Base-by-base conservation (phyloP, 2,329 filamentous ascomycete species). In the Xylaria sp. region DNA sequence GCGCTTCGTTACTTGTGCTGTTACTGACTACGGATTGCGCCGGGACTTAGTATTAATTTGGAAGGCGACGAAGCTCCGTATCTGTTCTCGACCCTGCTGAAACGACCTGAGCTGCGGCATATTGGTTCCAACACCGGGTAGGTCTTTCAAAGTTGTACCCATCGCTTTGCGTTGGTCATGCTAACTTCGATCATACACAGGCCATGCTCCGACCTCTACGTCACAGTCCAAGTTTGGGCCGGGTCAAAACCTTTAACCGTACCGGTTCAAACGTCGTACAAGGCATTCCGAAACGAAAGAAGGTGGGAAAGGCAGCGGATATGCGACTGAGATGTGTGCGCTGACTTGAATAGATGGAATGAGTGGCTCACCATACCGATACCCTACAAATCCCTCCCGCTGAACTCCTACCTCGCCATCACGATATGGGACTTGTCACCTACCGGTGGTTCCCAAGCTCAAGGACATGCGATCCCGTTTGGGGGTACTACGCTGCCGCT, bases 381-480 rank as follows among this genome's bases (percentile, higher is more conserved):
- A 69, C 87, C 90, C 4, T 96, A 97, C 79, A 90, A 92, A 69
- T 91, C 91, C 66, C 87, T 97, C 1, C 94, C 96, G 0, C 83
- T 90, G 50, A 93, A 93, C 74, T 90, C 94, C 2, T 92, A 93
- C 76, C 86, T 99, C 41, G 94, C 94, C 23, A 93, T 99, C 67
- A 99, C 97, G 0, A 82, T 98, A 66, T 99, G 96, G 96, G 97
- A 99, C 77, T 80, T 97, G 18, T 97, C 93, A 2, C 93, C 94
- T 0, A 89, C 90, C 12, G 93, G 92, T 12, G 90, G 89, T 5
- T 84, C 88, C 43, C 88, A 88, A 13, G 88, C 90, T 4, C 86
- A 91, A 63, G 90, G 90, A 20, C 93, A 97, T 81, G 90, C 93
- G 15, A 88, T 97, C 20, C 95, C 96, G 0, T 99, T 98, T 77